Evolutionary conservation across 2,329 filamentous ascomycete species (phyloP), one percentile per base, ranked within the genome.

Genomic region (Penicillium sp.): DNA sequence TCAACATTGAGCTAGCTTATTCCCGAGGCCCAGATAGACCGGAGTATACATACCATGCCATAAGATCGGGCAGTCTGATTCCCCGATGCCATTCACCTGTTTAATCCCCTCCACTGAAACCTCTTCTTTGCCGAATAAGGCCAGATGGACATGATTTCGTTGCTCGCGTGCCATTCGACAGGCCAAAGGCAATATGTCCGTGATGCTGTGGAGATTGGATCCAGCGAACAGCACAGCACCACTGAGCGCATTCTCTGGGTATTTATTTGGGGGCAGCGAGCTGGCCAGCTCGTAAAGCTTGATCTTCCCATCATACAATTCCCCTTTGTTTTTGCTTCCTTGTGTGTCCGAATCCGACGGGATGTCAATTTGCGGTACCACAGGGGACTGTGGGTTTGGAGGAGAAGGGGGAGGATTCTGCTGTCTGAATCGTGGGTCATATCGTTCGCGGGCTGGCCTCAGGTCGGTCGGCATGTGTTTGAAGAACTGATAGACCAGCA

Each of bases 131-230:
- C 92, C 89, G 77, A 96, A 83, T 4, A 98, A 76, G 0, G 85
- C 88, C 69, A 96, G 88, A 72, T 98, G 93, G 9, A 97, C 92
- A 61, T 86, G 83, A 68, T 86, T 96, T 57, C 83, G 80, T 55
- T 84, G 81, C 73, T 87, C 83, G 23, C 74, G 73, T 7, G 87
- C 88, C 93, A 97, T 97, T 66, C 91, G 85, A 73, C 95, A 98
- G 6, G 93, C 91, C 69, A 96, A 80, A 0, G 92, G 92, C 31
- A 96, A 78, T 53, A 97, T 72, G 31, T 84, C 83, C 0, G 90
- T 83, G 16, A 87, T 85, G 69, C 91, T 95, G 71, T 84, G 84
- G 50, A 96, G 75, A 59, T 83, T 92, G 0, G 90, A 88, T 3
- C 90, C 87, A 4, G 88, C 88, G 70, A 96, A 96, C 3, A 97